Conservation (phyloP, 1,284 basidiomycete genomes). For the Peniophora sp. region DNA sequence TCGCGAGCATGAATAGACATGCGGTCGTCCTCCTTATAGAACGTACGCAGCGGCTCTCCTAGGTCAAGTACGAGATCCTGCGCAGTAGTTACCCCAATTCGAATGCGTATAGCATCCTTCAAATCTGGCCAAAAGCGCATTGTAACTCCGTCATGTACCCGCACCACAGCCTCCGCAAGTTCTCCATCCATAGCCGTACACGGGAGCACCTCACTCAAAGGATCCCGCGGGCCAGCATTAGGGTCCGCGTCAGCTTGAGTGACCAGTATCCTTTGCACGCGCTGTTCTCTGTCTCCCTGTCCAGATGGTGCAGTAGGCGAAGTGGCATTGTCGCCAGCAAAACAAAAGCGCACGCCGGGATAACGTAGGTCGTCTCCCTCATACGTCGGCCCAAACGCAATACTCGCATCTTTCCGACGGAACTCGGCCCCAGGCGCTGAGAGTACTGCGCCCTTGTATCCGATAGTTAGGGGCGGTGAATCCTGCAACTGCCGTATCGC, state of each 20-base stretch:
- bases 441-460: conserved; percentile 62
- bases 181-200: conserved; percentile 65
- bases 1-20: conserved; percentile 70
- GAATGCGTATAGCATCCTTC: conserved; percentile 47
- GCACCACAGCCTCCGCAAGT: conserved; percentile 55
- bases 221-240: conserved; percentile 50
- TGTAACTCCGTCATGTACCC: conserved; percentile 69
- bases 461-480: conserved; percentile 56
- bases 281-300: conserved; percentile 55
- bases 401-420: conserved; percentile 59
- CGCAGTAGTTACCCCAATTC: conserved; percentile 73
- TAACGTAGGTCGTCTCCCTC: conserved; percentile 70
- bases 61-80: conserved; percentile 77
- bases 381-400: conserved; percentile 81
- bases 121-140: conserved; percentile 57
- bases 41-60: conserved; percentile 68
- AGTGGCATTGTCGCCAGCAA: conserved; percentile 50
- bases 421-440: conserved; percentile 52
- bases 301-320: conserved; percentile 44
- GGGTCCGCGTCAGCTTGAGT: conserved; percentile 49
- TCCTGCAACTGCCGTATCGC: conserved; percentile 58
- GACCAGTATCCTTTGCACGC: conserved; percentile 70
- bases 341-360: conserved; percentile 79
- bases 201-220: conserved; percentile 58
- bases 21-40: conserved; percentile 83